Evolutionary conservation across 1,139 yeast genomes (phyloP).

Genomic region (Arxiozyma telluris): DNA sequence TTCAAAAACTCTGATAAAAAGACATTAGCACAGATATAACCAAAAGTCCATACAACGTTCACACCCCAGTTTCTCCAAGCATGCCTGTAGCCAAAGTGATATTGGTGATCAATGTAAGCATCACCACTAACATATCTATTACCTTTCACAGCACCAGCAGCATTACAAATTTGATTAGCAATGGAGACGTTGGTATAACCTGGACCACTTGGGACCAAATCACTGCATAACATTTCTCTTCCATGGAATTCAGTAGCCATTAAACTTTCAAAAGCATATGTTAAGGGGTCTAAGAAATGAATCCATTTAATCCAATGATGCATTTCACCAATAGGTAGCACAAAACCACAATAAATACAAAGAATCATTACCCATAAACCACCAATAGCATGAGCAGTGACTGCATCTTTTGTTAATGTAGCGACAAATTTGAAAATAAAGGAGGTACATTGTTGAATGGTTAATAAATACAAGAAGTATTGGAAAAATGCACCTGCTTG

Average conservation of each 20-base stretch:
- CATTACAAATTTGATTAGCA: conserved; percentile 41
- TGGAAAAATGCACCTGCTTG: conserved; percentile 57
- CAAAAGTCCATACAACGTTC: conserved; percentile 45
- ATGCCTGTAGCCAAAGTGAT: conserved; percentile 40
- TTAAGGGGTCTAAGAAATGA: conserved; percentile 48
- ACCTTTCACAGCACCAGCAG: conserved; percentile 42
- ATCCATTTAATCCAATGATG: conserved; percentile 61
- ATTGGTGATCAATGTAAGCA: conserved; percentile 34
- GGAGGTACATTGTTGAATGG: conserved; percentile 43
- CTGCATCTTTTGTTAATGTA: conserved; percentile 43
- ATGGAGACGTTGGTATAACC: conserved; percentile 37
- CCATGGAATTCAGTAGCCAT: conserved; percentile 52
- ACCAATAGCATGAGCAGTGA: conserved; percentile 57
- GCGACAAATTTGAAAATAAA: conserved; percentile 56
- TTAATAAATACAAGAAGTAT: conserved; percentile 41
- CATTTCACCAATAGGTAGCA: conserved; percentile 48
- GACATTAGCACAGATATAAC: conserved; percentile 40
- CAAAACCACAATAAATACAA: conserved; percentile 52
- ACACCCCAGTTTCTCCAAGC: conserved; percentile 65
- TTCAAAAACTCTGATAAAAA: conserved; percentile 44
- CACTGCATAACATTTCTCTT: conserved; percentile 40
- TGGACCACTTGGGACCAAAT: conserved; percentile 46
- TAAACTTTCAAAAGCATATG: conserved; percentile 47
- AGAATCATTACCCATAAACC: conserved; percentile 46
- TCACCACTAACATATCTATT: conserved; percentile 41